These are phyloP conservation scores for Peniophora sp. DNA, from an alignment of 1,284 basidiomycete species.

Conservation along the genomic window DNA sequence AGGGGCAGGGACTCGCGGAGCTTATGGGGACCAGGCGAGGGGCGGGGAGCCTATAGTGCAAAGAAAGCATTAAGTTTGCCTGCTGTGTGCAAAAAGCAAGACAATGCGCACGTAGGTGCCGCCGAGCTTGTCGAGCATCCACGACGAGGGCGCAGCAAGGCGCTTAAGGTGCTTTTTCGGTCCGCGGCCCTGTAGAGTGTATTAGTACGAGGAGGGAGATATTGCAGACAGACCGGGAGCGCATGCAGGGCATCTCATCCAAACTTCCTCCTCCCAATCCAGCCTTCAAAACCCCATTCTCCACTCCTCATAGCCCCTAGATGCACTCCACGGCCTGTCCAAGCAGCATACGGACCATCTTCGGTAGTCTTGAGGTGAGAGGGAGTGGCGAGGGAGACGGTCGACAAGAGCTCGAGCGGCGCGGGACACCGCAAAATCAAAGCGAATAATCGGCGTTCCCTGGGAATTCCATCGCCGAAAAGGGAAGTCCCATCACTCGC, in stretches of 20 bases:
- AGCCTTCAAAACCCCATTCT: neutral
- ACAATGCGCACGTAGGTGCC: slow-evolving; percentile 81
- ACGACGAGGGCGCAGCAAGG: slow-evolving; percentile 93
- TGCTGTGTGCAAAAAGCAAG: neutral
- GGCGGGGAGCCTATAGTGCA: slow-evolving; percentile 75
- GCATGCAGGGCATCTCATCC: slow-evolving; percentile 1
- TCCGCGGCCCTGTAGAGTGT: slow-evolving; percentile 74
- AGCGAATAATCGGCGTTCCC: no score
- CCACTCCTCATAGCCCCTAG: neutral
- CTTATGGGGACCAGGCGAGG: slow-evolving; percentile 98
- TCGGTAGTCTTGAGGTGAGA: no score
- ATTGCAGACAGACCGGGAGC: neutral
- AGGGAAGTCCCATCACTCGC: no score
- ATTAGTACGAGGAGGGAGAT: slow-evolving; percentile 2
- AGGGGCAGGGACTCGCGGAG: slow-evolving; percentile 95
- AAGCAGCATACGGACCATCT: no score
- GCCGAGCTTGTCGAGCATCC: slow-evolving; percentile 99
- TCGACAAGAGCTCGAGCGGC: no score
- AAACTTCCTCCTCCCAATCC: slow-evolving; percentile 1
- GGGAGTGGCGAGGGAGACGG: no score
- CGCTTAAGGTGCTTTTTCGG: slow-evolving; percentile 99
- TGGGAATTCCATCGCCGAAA: no score
- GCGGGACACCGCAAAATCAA: no score
- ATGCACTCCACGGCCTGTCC: no score
- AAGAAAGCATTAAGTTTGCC: neutral